phyloP scores from a whole-genome alignment of 306 rosid species.

The Dryas drummondii region DNA sequence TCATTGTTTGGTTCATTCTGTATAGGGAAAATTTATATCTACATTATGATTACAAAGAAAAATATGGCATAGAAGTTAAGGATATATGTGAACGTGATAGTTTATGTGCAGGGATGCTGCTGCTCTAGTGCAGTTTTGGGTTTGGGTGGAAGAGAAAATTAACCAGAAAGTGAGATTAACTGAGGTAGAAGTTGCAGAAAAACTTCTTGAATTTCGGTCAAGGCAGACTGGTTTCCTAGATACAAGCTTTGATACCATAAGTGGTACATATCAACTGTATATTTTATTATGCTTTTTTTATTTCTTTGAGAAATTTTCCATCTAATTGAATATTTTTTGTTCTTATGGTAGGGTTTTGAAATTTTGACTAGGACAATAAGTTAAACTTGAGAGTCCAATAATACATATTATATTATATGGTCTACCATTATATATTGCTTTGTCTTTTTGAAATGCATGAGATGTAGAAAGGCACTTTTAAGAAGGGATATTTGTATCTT shows the following conservation, averaged over 20 bases:
- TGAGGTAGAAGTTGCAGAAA: constrained; percentile 82
- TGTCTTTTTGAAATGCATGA: too few relatives aligned
- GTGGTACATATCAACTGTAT: constrained; percentile 43
- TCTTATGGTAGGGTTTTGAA: too few relatives aligned
- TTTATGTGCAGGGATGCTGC: constrained; percentile 83
- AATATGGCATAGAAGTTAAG: constrained; percentile 2
- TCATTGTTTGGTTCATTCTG: constrained; percentile 12
- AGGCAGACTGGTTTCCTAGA: constrained; percentile 85
- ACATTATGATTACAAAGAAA: neutral
- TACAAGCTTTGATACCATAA: constrained; percentile 93
- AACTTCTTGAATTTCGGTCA: constrained; percentile 85
- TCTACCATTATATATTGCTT: too few relatives aligned
- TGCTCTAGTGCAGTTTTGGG: constrained; percentile 90
- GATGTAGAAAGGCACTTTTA: too few relatives aligned
- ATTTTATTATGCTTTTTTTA: neutral
- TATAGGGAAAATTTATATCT: constrained; percentile 6
- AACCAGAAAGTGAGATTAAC: constrained; percentile 48
- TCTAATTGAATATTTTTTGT: neutral
- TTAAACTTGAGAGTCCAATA: too few relatives aligned
- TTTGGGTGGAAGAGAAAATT: constrained; percentile 84
- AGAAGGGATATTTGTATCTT: too few relatives aligned
- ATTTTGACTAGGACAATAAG: too few relatives aligned
- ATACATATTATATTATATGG: too few relatives aligned
- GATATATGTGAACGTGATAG: constrained; percentile 27
- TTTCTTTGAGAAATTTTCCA: neutral